Evolutionary conservation across 164 flowering plant genomes (phyloP).

Genomic region (Stephania cephalantha): DNA sequence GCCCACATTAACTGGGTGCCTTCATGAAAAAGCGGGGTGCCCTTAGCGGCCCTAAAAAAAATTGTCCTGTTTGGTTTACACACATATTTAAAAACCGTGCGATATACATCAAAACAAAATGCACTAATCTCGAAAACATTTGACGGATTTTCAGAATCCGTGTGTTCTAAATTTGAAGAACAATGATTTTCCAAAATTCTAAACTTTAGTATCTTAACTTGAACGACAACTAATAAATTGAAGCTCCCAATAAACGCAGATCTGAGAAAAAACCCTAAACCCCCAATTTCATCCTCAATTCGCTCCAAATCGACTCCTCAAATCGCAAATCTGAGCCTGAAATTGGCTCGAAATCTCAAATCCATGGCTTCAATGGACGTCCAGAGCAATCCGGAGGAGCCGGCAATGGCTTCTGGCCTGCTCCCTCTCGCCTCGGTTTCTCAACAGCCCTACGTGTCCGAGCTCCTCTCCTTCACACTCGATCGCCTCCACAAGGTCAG

Average conservation of each 20-base stretch:
- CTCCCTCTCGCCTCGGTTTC: constrained; percentile 67
- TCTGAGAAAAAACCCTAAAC: neutral
- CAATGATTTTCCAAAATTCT: neutral
- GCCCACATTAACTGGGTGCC: too few relatives aligned
- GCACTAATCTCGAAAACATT: too few relatives aligned
- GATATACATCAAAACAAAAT: too few relatives aligned
- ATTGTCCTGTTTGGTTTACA: too few relatives aligned
- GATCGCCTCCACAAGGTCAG: constrained; percentile 95
- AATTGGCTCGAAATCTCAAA: constrained; percentile 1
- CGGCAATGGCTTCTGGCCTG: constrained; percentile 30
- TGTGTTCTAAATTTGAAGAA: too few relatives aligned
- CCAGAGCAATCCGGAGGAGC: constrained; percentile 19
- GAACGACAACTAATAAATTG: neutral
- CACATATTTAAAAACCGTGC: too few relatives aligned
- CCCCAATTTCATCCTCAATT: neutral
- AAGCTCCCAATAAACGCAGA: neutral
- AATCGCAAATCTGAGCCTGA: neutral
- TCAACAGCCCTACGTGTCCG: constrained; percentile 95
- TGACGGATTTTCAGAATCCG: too few relatives aligned
- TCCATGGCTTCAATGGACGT: neutral
- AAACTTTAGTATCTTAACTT: neutral
- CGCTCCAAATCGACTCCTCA: neutral
- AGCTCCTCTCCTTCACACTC: constrained; percentile 97
- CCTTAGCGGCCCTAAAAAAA: too few relatives aligned
- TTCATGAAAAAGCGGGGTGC: too few relatives aligned